Conservation (phyloP, 192 early-diverging fungal genomes). For the Phycomyces blakesleeanus region DNA sequence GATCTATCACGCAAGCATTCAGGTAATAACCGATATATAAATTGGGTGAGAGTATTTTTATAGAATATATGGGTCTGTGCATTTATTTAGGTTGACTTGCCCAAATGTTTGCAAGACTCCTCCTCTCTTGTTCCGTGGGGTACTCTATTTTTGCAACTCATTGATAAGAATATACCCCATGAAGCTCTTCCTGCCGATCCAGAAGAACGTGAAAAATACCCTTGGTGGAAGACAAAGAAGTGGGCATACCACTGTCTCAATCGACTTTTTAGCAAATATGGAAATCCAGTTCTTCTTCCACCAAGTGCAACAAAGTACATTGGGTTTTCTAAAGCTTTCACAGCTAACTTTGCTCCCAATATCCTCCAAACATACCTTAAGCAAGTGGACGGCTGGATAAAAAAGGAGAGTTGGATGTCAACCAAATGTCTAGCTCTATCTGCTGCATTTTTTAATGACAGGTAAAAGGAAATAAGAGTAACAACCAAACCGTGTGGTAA, state of each 20-base stretch:
- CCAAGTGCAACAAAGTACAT: conserved; percentile 41
- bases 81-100: conserved; percentile 49
- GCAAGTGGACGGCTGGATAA: conserved; percentile 77
- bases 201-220: conserved; percentile 71
- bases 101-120: conserved; percentile 60
- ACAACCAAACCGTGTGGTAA: background rate
- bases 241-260: conserved; percentile 91
- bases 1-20: conserved; percentile 70
- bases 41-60: too few relatives aligned
- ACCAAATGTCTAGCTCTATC: conserved; percentile 64
- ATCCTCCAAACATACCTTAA: conserved; percentile 79
- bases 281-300: conserved; percentile 65
- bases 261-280: conserved; percentile 69
- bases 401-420: conserved; percentile 69
- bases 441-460: conserved; percentile 74
- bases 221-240: conserved; percentile 92
- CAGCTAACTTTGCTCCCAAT: conserved; percentile 83
- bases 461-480: conserved; percentile 34
- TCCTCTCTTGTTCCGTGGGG: conserved; percentile 83
- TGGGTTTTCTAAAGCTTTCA: conserved; percentile 78
- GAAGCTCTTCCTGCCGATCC: conserved; percentile 46
- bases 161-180: conserved; percentile 54
- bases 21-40: conserved; percentile 27
- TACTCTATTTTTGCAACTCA: conserved; percentile 78
- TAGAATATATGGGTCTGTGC: too few relatives aligned